These are phyloP conservation scores for Cyberlindnera saturnus DNA, from an alignment of 805 yeast genomes.

Conservation along the genomic window DNA sequence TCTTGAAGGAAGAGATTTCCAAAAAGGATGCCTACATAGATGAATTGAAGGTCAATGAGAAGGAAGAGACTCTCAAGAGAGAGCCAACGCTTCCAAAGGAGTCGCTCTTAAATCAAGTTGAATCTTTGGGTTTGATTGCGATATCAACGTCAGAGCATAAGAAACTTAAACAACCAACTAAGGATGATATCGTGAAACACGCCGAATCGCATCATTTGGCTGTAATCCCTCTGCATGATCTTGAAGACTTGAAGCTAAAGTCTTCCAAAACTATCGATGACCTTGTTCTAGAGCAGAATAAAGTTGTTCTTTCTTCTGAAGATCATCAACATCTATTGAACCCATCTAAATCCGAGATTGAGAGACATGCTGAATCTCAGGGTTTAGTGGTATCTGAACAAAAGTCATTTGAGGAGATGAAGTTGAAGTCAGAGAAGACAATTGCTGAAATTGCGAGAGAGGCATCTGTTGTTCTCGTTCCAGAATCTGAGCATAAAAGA, in stretches of 20 bases:
- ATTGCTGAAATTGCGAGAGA: slow-evolving; percentile 17
- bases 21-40: slow-evolving; percentile 13
- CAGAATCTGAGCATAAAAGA: slow-evolving; percentile 14
- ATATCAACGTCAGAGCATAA: slow-evolving; percentile 7
- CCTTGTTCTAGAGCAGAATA: slow-evolving; percentile 16
- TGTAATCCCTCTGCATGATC: slow-evolving; percentile 13
- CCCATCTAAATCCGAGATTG: slow-evolving; percentile 8
- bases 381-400: slow-evolving; percentile 2
- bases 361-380: slow-evolving; percentile 9
- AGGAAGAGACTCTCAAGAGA: slow-evolving; percentile 9
- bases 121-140: slow-evolving; percentile 11
- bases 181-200: slow-evolving; percentile 3
- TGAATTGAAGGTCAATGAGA: slow-evolving; percentile 8
- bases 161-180: slow-evolving; percentile 7
- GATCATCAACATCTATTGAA: slow-evolving; percentile 11
- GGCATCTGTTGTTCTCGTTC: slow-evolving; percentile 21
- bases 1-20: slow-evolving; percentile 6
- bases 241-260: slow-evolving; percentile 3
- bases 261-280: slow-evolving; percentile 18
- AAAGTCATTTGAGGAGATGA: slow-evolving; percentile 1
- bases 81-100: slow-evolving; percentile 11
- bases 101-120: slow-evolving; percentile 9
- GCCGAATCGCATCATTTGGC: slow-evolving; percentile 7
- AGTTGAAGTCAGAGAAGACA: slow-evolving; percentile 6
- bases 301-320: slow-evolving; percentile 8